phyloP scores from a whole-genome alignment of 345 rosid species.

The Sonneratia alba region DNA sequence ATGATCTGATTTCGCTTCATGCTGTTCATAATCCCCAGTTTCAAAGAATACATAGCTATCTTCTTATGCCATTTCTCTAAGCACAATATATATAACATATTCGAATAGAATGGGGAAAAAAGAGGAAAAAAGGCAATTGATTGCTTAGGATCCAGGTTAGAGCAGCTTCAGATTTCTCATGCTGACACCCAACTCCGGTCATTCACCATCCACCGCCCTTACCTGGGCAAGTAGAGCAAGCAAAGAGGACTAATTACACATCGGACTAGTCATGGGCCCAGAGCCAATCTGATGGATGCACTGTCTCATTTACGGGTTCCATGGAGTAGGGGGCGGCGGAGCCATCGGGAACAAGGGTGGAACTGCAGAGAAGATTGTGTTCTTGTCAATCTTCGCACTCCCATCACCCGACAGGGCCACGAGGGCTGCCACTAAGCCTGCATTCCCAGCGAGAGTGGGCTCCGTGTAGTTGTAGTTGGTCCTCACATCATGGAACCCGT shows the following conservation, averaged over 20 bases:
- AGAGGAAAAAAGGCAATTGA: background rate
- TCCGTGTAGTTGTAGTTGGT: slow-evolving; percentile 90
- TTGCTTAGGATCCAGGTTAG: background rate
- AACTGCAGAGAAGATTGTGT: slow-evolving; percentile 86
- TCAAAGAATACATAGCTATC: slow-evolving; percentile 4
- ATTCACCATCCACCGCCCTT: background rate
- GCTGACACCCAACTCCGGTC: background rate
- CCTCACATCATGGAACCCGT: slow-evolving; percentile 79
- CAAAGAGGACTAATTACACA: background rate
- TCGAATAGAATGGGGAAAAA: background rate
- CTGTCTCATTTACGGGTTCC: slow-evolving; percentile 59
- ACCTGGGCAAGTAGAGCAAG: background rate
- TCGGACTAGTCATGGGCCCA: background rate
- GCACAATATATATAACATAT: background rate
- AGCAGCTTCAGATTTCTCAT: background rate
- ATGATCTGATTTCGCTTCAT: slow-evolving; percentile 2
- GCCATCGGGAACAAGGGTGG: slow-evolving; percentile 96
- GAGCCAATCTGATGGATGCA: background rate
- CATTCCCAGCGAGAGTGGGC: slow-evolving; percentile 90
- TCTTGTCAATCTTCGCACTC: slow-evolving; percentile 58
- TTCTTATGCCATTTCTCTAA: background rate
- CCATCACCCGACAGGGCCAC: slow-evolving; percentile 80
- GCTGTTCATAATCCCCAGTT: background rate
- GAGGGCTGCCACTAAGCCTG: slow-evolving; percentile 88
- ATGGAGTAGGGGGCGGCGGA: slow-evolving; percentile 97